These are phyloP conservation scores for Micromonas commoda DNA, from an alignment of 139 green algal genomes.

Conservation along the genomic window DNA sequence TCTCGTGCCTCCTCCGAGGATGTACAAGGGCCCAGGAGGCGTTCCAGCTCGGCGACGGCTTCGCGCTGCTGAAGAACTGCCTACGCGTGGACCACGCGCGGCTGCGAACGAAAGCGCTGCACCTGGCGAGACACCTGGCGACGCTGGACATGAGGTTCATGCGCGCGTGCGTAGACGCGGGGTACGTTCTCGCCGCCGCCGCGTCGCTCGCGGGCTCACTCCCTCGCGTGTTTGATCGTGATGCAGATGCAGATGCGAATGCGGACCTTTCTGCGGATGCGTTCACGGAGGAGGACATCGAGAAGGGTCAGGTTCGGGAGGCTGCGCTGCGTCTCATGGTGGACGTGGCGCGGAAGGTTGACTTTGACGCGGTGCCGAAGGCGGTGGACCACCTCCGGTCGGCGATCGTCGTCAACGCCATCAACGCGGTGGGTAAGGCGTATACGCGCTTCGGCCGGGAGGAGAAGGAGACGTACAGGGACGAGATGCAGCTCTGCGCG, in stretches of 20 bases:
- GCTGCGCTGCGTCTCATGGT: neutral
- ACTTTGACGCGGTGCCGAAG: conserved; percentile 5
- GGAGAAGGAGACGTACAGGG: neutral
- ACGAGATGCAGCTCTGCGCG: neutral
- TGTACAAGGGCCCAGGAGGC: neutral
- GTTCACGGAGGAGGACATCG: neutral
- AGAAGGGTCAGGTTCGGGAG: neutral
- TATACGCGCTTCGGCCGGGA: neutral
- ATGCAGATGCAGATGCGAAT: neutral
- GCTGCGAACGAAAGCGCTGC: neutral
- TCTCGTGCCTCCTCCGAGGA: neutral
- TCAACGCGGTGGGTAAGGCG: neutral
- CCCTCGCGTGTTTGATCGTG: neutral
- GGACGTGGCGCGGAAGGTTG: neutral
- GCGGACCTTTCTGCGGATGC: neutral
- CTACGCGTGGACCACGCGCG: neutral
- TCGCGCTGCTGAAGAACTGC: neutral
- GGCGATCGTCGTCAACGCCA: neutral
- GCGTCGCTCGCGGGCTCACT: neutral
- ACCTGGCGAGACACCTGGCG: neutral
- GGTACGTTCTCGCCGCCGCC: neutral
- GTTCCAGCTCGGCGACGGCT: neutral
- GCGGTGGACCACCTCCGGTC: conserved; percentile 4
- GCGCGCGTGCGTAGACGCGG: neutral
- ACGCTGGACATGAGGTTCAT: neutral